Evolutionary conservation across 768 basidiomycete species (phyloP), one percentile per base, ranked within the genome.

Genomic region (Trametes villosa): DNA sequence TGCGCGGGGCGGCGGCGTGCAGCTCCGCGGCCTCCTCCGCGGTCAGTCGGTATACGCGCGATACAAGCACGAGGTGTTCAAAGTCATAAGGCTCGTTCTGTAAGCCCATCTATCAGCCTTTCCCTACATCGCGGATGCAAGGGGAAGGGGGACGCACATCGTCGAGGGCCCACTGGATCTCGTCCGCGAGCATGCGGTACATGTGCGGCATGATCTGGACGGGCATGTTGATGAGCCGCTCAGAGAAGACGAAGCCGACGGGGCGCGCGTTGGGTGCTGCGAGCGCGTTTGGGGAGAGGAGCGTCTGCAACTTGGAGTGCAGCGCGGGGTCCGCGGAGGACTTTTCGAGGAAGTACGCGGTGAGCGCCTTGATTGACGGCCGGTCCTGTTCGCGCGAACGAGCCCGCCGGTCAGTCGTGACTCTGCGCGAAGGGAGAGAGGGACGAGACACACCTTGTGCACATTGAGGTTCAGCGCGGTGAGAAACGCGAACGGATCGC

Each of bases 181-280:
- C 96, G 47, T 91, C 86, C 0, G 79, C 76, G 24, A 98, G 80
- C 91, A 98, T 94, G 44, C 81, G 81, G 73, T 96, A 98, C 87
- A 97, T 89, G 1, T 94, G 95, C 6, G 94, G 90, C 9, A 96
- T 82, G 34, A 95, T 86, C 67, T 98, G 93, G 15, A 94, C 89
- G 0, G 96, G 96, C 88, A 99, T 96, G 72, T 98, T 99, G 65
- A 97, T 81, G 51, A 98, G 79, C 0, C 96, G 82, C 72, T 97
- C 94, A 64, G 88, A 91, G 64, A 99, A 78, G 9, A 98, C 81
- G 18, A 97, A 80, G 2, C 93, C 96, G 46, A 96, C 84, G 62
- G 90, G 85, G 17, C 78, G 77, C 76, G 73, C 29, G 67, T 78
- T 72, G n/a, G 63, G 34, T 66, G 78, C 73, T 18, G 65, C 50